Conservation (phyloP, 495 filamentous ascomycete genomes). For the Neurospora africana region DNA sequence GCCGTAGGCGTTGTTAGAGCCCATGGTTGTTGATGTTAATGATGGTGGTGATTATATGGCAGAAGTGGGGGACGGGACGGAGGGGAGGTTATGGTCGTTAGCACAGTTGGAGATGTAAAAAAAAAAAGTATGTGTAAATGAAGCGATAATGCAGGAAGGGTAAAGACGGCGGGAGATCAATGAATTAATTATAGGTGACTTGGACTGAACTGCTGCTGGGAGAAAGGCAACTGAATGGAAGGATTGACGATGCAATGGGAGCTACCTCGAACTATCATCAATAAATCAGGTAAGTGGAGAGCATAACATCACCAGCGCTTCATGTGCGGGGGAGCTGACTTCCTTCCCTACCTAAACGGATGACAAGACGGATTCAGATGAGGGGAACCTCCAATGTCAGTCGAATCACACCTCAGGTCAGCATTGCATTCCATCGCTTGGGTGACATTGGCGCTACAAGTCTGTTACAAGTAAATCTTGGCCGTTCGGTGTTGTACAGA, state of each 20-base stretch:
- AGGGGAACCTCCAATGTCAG: neutral
- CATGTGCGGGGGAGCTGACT: neutral
- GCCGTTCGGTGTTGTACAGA: neutral
- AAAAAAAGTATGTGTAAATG: neutral
- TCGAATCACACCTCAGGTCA: neutral
- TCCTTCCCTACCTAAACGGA: neutral
- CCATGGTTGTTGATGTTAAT: conserved; percentile 21
- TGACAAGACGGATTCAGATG: neutral
- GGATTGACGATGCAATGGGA: neutral
- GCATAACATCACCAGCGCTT: neutral
- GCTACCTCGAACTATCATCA: neutral
- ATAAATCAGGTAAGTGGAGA: neutral
- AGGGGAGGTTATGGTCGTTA: neutral
- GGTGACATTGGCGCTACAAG: neutral
- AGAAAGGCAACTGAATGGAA: neutral
- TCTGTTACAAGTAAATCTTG: neutral
- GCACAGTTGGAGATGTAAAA: neutral
- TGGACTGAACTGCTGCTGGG: neutral
- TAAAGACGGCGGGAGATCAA: neutral
- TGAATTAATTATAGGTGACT: neutral
- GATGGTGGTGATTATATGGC: neutral
- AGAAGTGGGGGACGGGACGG: neutral
- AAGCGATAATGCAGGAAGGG: neutral
- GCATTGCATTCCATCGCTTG: neutral
- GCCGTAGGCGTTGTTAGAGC: conserved; percentile 20